phyloP scores from a whole-genome alignment of 1,284 basidiomycete genomes.

The Apiotrichum domesticum region DNA sequence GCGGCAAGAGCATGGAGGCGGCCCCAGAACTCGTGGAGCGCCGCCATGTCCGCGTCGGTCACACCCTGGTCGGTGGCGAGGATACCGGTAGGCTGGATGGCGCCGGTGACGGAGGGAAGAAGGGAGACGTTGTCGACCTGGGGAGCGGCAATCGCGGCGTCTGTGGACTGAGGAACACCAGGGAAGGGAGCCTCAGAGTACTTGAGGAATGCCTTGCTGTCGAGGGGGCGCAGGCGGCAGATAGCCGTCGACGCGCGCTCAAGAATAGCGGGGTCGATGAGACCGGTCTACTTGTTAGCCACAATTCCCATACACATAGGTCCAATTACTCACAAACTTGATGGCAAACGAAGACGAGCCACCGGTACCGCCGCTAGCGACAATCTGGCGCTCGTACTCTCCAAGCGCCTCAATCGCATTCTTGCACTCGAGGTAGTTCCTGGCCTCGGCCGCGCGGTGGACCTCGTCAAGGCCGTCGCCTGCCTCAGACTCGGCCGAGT shows the following conservation, averaged over 20 bases:
- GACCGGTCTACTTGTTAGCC: slow-evolving; percentile 34
- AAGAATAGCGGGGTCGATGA: slow-evolving; percentile 43
- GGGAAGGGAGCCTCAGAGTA: slow-evolving; percentile 55
- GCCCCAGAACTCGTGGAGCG: slow-evolving; percentile 57
- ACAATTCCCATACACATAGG: neutral
- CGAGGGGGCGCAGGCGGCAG: slow-evolving; percentile 37
- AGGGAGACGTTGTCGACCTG: slow-evolving; percentile 16
- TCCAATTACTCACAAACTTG: slow-evolving; percentile 57
- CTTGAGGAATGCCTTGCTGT: neutral
- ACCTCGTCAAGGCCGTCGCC: slow-evolving; percentile 22
- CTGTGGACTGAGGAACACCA: slow-evolving; percentile 51
- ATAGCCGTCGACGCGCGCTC: slow-evolving; percentile 45
- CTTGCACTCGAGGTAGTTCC: slow-evolving; percentile 48
- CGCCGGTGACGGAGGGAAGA: slow-evolving; percentile 28
- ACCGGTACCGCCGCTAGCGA: slow-evolving; percentile 25
- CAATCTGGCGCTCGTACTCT: slow-evolving; percentile 61
- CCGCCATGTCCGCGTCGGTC: slow-evolving; percentile 52
- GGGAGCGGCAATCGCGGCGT: slow-evolving; percentile 21
- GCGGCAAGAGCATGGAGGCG: slow-evolving; percentile 59
- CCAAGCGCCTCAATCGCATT: slow-evolving; percentile 68
- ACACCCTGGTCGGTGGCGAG: slow-evolving; percentile 37
- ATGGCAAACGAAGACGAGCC: slow-evolving; percentile 73
- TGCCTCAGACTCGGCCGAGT: slow-evolving; percentile 77
- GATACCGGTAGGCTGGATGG: slow-evolving; percentile 25
- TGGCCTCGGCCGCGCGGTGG: slow-evolving; percentile 6